Evolutionary conservation across 805 yeast genomes (phyloP), one percentile per base, ranked within the genome.

Genomic region (Wickerhamiella vanderwaltii): DNA sequence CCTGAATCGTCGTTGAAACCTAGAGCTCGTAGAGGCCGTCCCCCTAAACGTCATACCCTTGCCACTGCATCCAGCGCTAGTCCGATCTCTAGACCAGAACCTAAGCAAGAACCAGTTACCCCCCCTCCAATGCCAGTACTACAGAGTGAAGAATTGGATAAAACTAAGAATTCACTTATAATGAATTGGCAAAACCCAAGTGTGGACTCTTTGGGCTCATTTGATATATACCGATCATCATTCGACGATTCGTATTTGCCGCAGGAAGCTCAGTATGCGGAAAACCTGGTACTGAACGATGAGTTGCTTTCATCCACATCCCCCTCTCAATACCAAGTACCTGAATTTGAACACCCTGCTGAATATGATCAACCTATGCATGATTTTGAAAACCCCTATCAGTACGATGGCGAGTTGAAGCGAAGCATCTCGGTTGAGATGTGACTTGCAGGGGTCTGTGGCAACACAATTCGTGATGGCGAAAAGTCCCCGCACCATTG

Each of bases 291-390:
- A n/a, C 32, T 37, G 13, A 37, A 29, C 33, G 40, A 37, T 17
- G 40, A 37, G 40, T 24, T 37, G 15, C 16, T 32, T 4, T 32
- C 25, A 6, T 23, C 13, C 9, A 37, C 34, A 15, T 24, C 40
- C 2, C 40, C 40, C 3, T 20, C 17, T 9, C 35, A 32, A 16
- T 16, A 18, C 24, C 34, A 37, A 13, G 32, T 26, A 6, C 40
- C 40, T 15, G 40, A 29, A 20, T 37, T 37, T 29, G 40, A 29
- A 5, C 40, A 37, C n/a, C 40, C 40, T 3, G 19, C 18, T 12
- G 40, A 29, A 13, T 37, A 37, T n/a, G 40, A 37, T 22, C 12
- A 24, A 34, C 40, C 40, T 15, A 37, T 37, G 40, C 33, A 37
- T 13, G 40, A 37, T 15, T 20, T 37, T 5, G 25, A 13, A 3